Evolutionary conservation across 208 protist species (phyloP).

Genomic region (Porcisia deanei): DNA sequence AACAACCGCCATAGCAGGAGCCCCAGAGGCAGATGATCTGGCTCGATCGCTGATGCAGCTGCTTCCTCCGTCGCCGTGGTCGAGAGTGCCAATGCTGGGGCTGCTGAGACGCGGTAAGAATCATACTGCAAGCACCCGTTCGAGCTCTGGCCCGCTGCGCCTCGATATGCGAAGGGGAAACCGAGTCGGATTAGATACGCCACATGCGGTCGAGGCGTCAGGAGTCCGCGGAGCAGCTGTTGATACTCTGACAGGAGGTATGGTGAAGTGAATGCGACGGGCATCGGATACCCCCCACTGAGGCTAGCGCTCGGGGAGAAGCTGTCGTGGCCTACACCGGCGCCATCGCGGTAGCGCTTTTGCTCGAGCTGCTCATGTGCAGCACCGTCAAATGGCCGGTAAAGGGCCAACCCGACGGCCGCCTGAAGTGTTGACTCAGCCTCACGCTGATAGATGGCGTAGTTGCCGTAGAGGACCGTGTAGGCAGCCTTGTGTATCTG

Average conservation of each 20-base stretch:
- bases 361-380: slow-evolving; percentile 32
- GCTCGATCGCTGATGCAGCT: not conserved
- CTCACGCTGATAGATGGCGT: slow-evolving; percentile 39
- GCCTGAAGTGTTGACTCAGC: slow-evolving; percentile 30
- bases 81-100: slow-evolving; percentile 12
- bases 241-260: slow-evolving; percentile 40
- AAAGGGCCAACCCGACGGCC: slow-evolving; percentile 40
- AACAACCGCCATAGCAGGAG: slow-evolving; percentile 52
- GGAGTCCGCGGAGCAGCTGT: slow-evolving; percentile 35
- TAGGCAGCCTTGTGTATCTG: slow-evolving; percentile 56
- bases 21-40: slow-evolving; percentile 34
- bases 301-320: not conserved
- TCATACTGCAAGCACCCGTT: slow-evolving; percentile 29
- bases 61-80: not conserved
- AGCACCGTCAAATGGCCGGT: slow-evolving; percentile 39
- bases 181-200: slow-evolving; percentile 34
- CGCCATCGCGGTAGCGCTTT: slow-evolving; percentile 3
- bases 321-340: not conserved
- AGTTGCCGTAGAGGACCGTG: slow-evolving; percentile 49
- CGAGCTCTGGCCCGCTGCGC: slow-evolving; percentile 9
- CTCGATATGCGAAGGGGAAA: slow-evolving; percentile 35
- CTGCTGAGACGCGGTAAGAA: slow-evolving; percentile 30
- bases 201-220: slow-evolving; percentile 25
- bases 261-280: slow-evolving; percentile 26
- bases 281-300: not conserved